Evolutionary conservation across 352 stramenopile species (phyloP), one percentile per base, ranked within the genome.

Genomic region (Phytophthora fragariaefolia): DNA sequence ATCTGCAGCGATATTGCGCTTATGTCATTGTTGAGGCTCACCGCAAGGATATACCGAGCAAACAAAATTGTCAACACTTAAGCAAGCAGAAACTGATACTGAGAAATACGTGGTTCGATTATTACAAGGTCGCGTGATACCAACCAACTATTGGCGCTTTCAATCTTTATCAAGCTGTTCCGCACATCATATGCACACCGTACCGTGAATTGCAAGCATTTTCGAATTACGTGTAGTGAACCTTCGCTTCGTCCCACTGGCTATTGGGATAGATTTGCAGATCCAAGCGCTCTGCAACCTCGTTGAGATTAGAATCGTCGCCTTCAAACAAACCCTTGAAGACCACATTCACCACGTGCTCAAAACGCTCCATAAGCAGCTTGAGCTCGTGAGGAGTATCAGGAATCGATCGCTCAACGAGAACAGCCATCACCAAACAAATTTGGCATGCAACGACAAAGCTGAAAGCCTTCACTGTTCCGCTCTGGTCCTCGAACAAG

Each of bases 391-490:
- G 61, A 18, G 85, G 85, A 15, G 80, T 79, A 58, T 93, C 76
- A 1, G 80, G 85, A 34, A 95, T 73, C 18, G 56, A 54, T 47
- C 76, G 70, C 36, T 92, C 85, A 42, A 95, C 88, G 30, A 83
- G 22, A 17, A 91, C 60, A 27, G 80, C 78, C 17, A 95, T 27
- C 49, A 89, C 70, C 53, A 93, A 66, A 34, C 85, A 92, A 45
- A 95, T 71, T 48, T 92, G 83, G 42, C 79, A 90, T 43, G 79
- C 78, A 8, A 95, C 71, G 13, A 95, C 72, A 46, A 93, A 93
- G 42, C 78, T 75, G 45, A 93, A 85, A 43, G 70, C 74, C 69
- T 86, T 86, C 17, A 80, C 77, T 46, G 62, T 74, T 55, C 69
- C 43, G 28, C 58, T 71, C 67, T 78, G 66, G 40, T 83, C 61